Percentiles rank a stretch among this genome's conserved stretches.
Evolutionary conservation across 164 flowering plant genomes (phyloP).

Genomic region (Euptelea pleiosperma): DNA sequence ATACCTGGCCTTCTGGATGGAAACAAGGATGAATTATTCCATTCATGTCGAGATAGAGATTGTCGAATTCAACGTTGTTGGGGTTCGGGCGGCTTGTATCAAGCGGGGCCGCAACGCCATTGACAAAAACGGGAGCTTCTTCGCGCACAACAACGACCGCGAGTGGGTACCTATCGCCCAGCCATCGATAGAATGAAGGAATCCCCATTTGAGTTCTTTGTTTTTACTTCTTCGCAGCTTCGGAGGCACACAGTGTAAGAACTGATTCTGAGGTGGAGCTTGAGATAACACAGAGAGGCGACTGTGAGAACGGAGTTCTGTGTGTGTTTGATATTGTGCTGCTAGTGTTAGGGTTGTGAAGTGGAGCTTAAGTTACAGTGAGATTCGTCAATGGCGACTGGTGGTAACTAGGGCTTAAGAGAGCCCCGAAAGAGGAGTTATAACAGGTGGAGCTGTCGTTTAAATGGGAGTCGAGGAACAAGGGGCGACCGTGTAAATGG

Average conservation of each 20-base stretch:
- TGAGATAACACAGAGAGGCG: no score
- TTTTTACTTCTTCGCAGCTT: background rate
- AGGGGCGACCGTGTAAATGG: no score
- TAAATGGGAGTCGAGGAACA: no score
- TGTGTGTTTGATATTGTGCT: no score
- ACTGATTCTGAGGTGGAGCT: no score
- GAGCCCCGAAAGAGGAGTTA: no score
- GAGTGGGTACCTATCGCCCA: conserved; percentile 30
- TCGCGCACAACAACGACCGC: conserved; percentile 31
- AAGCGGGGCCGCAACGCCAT: conserved; percentile 19
- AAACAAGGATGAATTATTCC: conserved; percentile 63
- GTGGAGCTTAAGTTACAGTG: no score
- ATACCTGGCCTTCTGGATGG: conserved; percentile 46
- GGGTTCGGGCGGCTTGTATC: conserved; percentile 36
- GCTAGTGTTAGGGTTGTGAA: no score
- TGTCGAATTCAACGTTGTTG: conserved; percentile 48
- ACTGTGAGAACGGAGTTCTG: no score
- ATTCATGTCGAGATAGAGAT: conserved; percentile 53
- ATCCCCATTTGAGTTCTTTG: conserved; percentile 39
- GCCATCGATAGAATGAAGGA: conserved; percentile 52
- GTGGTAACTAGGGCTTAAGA: no score
- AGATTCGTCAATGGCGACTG: no score
- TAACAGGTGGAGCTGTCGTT: no score
- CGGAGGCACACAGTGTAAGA: background rate
- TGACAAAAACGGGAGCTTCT: conserved; percentile 17